Evolutionary conservation across 257 asterid species (phyloP).

Genomic region (Lycium barbarum): DNA sequence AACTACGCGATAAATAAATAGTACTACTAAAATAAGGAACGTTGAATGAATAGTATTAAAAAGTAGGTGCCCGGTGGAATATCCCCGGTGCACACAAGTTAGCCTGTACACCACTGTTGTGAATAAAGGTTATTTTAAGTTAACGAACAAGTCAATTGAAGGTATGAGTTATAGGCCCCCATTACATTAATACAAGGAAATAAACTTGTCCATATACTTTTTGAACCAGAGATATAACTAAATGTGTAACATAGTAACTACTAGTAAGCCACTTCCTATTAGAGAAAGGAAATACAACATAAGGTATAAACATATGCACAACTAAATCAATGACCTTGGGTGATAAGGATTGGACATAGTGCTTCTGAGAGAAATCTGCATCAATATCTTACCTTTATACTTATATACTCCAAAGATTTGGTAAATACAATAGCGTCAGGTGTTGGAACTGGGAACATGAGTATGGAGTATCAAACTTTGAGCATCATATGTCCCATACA

Average conservation of each 20-base stretch:
- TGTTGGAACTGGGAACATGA: constrained; percentile 5
- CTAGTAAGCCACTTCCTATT: not conserved
- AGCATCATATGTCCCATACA: not conserved
- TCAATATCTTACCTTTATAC: not conserved
- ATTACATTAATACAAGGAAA: not conserved
- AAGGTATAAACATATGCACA: not conserved
- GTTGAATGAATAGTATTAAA: not conserved
- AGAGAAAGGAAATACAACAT: not conserved
- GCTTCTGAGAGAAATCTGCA: not conserved
- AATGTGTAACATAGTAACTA: not conserved
- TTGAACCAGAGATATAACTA: not conserved
- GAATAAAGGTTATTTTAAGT: not conserved
- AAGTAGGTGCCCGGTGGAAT: not conserved
- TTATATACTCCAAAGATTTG: not conserved
- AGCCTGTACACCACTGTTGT: not conserved
- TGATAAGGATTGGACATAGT: not conserved
- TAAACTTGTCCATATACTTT: not conserved
- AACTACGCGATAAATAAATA: too few relatives aligned
- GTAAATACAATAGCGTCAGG: not conserved
- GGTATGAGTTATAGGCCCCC: not conserved
- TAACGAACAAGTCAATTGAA: not conserved
- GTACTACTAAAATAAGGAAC: too few relatives aligned
- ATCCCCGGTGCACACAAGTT: not conserved
- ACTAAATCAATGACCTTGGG: not conserved
- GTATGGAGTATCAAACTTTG: not conserved